These are phyloP conservation scores for Diddensiella santjacobensis DNA, from an alignment of 805 yeast genomes.

Conservation along the genomic window DNA sequence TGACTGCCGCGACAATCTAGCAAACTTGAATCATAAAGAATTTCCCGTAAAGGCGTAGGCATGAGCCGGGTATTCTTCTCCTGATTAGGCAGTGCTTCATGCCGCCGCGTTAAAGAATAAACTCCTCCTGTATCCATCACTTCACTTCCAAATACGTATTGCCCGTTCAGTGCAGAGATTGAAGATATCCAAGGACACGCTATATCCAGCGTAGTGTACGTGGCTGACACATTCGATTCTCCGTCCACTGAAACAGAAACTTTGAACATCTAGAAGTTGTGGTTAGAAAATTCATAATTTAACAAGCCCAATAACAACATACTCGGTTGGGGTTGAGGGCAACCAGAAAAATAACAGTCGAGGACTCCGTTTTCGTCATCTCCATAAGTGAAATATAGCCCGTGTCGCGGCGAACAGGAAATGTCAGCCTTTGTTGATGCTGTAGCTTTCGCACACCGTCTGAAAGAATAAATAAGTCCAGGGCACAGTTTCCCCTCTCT, in stretches of 20 bases:
- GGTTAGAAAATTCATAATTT: not conserved
- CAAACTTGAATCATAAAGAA: not conserved
- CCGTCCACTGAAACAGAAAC: not conserved
- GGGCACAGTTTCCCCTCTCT: not conserved
- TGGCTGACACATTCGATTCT: not conserved
- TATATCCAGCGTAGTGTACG: not conserved
- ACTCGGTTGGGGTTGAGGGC: not conserved
- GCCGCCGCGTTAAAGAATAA: no score
- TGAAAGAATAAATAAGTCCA: not conserved
- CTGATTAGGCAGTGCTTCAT: no score
- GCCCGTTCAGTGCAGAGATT: not conserved
- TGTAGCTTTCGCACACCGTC: not conserved
- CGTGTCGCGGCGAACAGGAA: not conserved
- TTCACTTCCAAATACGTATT: not conserved
- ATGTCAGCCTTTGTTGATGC: not conserved
- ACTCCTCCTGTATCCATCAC: not conserved
- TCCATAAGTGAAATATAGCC: not conserved
- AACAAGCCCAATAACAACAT: not conserved
- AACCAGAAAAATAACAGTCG: not conserved
- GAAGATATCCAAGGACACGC: not conserved
- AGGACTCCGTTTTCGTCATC: not conserved
- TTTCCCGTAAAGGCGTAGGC: no score
- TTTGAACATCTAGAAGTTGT: not conserved
- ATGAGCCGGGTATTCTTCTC: no score
- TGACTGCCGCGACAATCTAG: not conserved